Base-by-base conservation (phyloP, 2,329 filamentous ascomycete species). In the Dichotomopilus funicola region DNA sequence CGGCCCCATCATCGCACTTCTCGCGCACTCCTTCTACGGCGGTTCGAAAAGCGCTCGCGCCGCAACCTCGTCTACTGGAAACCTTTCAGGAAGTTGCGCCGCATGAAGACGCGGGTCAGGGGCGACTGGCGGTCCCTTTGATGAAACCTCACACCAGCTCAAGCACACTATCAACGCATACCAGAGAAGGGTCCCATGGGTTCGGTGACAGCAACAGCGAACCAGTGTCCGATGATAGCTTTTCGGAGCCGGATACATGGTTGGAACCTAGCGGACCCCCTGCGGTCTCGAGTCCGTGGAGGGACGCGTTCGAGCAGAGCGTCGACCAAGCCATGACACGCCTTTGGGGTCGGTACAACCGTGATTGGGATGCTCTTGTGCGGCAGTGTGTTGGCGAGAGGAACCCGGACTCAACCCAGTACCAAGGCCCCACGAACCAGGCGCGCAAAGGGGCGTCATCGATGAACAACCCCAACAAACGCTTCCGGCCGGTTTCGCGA, bases 191-290 rank as follows among this genome's bases (percentile, higher is more conserved):
- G 3, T 56, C 51, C 6, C 51, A 43, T 31, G 37, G 47, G 27
- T 36, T 53, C 13, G 57, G 57, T 6, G 60, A 63, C 35, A 63
- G 61, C 53, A 54, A 53, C 2, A 57, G 62, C n/a, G 63, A 63
- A 2, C 7, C 11, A 1, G 35, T 57, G 37, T 62, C 63, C 1
- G 60, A 64, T 8, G 62, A 63, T 41, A 62, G 56, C 13, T 6
- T 63, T 31, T 65, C 63, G 5, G 63, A 65, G 13, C 58, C 59
- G 6, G 63, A 64, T 13, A 51, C 48, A 5, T 61, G 55, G 57
- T 41, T 56, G 10, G 61, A 54, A 3, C 13, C 48, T 3, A 56
- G 54, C 5, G 57, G 45, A 2, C 36, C 44, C 1, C 40, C 61
- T 6, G 37, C 41, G 11, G 45, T 46, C 5, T 40, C 53, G 5